Base-by-base conservation (phyloP, 2,329 filamentous ascomycete species). In the Trichoderma harzianum region DNA sequence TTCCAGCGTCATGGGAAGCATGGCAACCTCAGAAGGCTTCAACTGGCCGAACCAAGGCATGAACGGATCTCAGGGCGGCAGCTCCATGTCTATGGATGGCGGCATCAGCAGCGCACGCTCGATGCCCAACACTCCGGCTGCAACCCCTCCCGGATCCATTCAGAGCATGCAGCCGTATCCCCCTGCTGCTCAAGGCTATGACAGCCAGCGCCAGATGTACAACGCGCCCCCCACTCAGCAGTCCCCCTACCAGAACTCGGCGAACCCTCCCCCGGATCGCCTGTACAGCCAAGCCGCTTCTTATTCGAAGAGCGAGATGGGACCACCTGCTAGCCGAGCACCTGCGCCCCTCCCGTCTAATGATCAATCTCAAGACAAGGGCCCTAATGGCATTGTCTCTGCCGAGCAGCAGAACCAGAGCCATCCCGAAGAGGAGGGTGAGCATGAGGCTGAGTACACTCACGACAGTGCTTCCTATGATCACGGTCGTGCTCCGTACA, bases 231-330 rank as follows among this genome's bases (percentile, higher is more conserved):
- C 92, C 1, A 82, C 89, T 30, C 91, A 93, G 77, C 90, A 93
- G 76, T 87, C 89, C 7, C 87, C 91, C n/a, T 94, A 95, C 78
- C 86, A 91, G 34, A 88, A 91, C 43, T 84, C 90, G 5, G 85
- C 87, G 66, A 84, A 86, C 73, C 85, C 86, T 28, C 85, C 88
- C 21, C 89, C 91, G 72, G 89, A 91, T 34, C 84, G 87, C 55
- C 89, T 96, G 80, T 90, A 92, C 78, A 87, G 88, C 53, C 95
- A 95, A 73, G 79, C 87, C 61, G 86, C 84, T 77, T 83, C 87
- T 8, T 96, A 95, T 76, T 87, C 93, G 73, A 97, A 97, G 85
- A 92, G 86, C 73, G 94, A 97, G 76, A 97, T 97, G 93, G 93
- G 92, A 0, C 94, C 94, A 24, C 93, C 94, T 12, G 89, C 92